Percentiles rank a stretch among this genome's conserved stretches.
These are phyloP conservation scores for Hibiscus mutabilis DNA, from an alignment of 345 rosid genomes.

Conservation along the genomic window DNA sequence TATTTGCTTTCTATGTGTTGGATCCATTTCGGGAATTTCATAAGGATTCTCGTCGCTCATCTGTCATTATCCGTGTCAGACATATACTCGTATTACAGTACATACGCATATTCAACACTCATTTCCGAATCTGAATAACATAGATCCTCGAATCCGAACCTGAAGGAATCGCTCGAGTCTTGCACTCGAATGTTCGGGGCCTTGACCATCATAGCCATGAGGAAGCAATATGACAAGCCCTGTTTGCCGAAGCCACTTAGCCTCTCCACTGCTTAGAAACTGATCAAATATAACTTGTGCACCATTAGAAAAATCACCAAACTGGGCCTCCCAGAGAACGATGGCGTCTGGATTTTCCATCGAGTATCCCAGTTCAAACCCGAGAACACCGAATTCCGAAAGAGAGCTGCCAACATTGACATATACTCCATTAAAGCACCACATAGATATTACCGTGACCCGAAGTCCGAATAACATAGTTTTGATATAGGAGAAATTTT, in stretches of 20 bases:
- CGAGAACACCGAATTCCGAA: conserved; percentile 81
- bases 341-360: conserved; percentile 81
- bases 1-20: conserved; percentile 68
- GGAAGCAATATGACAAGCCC: conserved; percentile 80
- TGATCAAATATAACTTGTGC: conserved; percentile 84
- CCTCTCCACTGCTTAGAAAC: conserved; percentile 74
- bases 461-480: background rate
- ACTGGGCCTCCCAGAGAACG: conserved; percentile 82
- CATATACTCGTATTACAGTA: background rate
- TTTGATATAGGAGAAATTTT: background rate
- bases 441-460: background rate
- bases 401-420: conserved; percentile 49
- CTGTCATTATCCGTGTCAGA: conserved; percentile 21
- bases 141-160: conserved; percentile 24
- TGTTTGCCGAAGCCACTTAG: conserved; percentile 78
- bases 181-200: conserved; percentile 88
- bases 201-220: conserved; percentile 83
- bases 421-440: background rate
- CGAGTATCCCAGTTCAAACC: conserved; percentile 80
- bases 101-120: background rate
- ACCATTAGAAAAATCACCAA: conserved; percentile 83
- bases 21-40: conserved; percentile 78
- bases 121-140: background rate
- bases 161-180: conserved; percentile 73
- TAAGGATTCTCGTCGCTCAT: conserved; percentile 83